Conservation (phyloP, 176 grass and related monocot species). For the Juncus effusus region DNA sequence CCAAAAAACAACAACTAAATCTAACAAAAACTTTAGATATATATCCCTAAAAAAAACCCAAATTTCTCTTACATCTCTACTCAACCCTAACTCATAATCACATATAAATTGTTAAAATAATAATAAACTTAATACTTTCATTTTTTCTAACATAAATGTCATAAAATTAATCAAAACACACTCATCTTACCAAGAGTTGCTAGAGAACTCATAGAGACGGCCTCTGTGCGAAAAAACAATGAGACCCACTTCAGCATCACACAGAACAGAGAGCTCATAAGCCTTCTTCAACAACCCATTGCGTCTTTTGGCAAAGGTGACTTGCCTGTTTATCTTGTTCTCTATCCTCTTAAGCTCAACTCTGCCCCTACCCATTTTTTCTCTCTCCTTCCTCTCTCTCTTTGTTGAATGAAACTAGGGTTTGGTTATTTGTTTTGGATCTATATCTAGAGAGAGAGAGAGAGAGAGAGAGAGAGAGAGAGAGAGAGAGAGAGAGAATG, state of each 20-base stretch:
- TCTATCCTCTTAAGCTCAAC: constrained; percentile 46
- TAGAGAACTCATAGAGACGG: constrained; percentile 44
- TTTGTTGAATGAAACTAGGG: not conserved
- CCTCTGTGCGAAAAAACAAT: constrained; percentile 45
- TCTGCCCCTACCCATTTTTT: constrained; percentile 31
- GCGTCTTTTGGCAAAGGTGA: constrained; percentile 41
- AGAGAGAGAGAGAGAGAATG: constrained; percentile 1
- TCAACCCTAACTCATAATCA: not conserved
- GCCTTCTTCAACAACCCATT: constrained; percentile 46
- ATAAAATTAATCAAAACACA: not conserved
- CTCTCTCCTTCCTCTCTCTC: not conserved
- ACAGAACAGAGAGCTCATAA: constrained; percentile 41
- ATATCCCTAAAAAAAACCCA: not conserved
- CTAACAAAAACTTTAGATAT: no score
- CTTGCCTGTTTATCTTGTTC: constrained; percentile 49
- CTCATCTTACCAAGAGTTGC: constrained; percentile 34
- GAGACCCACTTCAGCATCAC: constrained; percentile 42
- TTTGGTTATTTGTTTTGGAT: constrained; percentile 3
- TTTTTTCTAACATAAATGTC: no score
- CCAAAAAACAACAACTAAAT: not conserved
- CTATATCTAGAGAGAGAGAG: constrained; percentile 1
- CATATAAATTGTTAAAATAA: no score
- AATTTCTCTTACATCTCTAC: not conserved
- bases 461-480: no score
- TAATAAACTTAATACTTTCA: no score